Percentiles rank a stretch among this genome's conserved stretches.
phyloP scores from a whole-genome alignment of 2,329 filamentous ascomycete species.

The Fusarium acutatum region DNA sequence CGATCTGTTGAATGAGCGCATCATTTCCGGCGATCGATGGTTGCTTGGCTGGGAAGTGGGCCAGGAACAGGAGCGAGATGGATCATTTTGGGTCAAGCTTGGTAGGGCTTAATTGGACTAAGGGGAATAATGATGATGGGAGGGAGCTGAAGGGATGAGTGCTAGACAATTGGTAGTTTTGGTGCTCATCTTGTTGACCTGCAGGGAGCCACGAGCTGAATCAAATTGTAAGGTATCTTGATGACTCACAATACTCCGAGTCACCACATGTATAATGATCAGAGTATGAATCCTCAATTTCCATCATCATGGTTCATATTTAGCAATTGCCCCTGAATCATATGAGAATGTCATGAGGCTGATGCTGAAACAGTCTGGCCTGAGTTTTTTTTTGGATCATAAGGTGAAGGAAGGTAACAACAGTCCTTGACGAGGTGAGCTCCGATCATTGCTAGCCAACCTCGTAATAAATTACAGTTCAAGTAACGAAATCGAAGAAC shows the following conservation, averaged over 20 bases:
- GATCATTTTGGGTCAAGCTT: background rate
- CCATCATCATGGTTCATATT: accelerated
- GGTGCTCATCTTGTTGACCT: background rate
- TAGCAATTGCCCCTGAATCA: too few species aligned
- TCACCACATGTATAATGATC: background rate
- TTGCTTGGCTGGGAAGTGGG: constrained; percentile 8
- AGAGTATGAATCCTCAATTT: too few species aligned
- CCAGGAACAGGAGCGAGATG: constrained; percentile 4
- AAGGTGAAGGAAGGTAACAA: background rate
- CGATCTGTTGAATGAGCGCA: constrained; percentile 25
- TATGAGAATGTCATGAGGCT: background rate
- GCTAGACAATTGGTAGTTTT: background rate
- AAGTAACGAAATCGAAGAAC: background rate
- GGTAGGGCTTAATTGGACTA: background rate
- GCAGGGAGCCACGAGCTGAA: background rate
- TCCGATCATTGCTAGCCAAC: background rate
- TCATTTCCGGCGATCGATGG: constrained; percentile 18
- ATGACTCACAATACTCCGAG: background rate
- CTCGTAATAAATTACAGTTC: too few species aligned
- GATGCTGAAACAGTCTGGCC: background rate
- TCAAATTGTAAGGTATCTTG: background rate
- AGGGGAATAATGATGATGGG: background rate
- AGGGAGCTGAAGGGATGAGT: too few species aligned
- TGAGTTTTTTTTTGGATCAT: background rate
- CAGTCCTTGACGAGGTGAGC: background rate